Evolutionary conservation across 1,284 basidiomycete genomes (phyloP), one percentile per base, ranked within the genome.

Genomic region (Ceratobasidium papillatum): DNA sequence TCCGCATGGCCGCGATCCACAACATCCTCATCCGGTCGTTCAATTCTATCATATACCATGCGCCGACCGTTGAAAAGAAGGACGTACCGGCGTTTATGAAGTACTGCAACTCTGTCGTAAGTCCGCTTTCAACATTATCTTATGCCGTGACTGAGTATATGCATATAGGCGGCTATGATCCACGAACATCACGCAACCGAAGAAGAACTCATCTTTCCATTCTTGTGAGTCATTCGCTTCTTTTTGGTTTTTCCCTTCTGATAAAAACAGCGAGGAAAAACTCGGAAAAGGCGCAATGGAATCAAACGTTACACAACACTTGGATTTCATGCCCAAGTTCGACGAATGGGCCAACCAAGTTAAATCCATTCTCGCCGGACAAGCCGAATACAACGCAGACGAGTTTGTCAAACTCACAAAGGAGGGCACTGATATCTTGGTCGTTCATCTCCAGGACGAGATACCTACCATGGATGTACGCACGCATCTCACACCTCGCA

Each of bases 231-330:
- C 38, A 47, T 9, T 49, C 3, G 38, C 14, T 41, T 41, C 38
- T 14, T 41, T 14, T 41, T 41, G 38, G 14, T 14, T 22, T 32
- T 36, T 19, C 2, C 32, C 34, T 30, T 9, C 7, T 30, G 19
- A 17, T 4, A 17, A 2, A 2, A 5, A 56, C 64, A 68, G 65
- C 51, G 65, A 68, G 34, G 30, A 27, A 43, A 68, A 68, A 49
- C 65, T 68, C 38, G 65, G 65, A 30, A 68, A 68, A 43, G 65
- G 65, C n/a, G 49, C 65, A 22, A 68, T 68, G 65, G 65, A 68
- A 0, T 47, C 34, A 32, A 68, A 68, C 27, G 34, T 68, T 2
- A 68, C 34, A 1, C 65, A 68, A 36, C 65, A 68, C 34, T 34
- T 56, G 30, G 65, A 68, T 25, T 68, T 68, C 41, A 54, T 68